Evolutionary conservation across 768 basidiomycete species (phyloP).

Genomic region (Leccinum subgranulosum): DNA sequence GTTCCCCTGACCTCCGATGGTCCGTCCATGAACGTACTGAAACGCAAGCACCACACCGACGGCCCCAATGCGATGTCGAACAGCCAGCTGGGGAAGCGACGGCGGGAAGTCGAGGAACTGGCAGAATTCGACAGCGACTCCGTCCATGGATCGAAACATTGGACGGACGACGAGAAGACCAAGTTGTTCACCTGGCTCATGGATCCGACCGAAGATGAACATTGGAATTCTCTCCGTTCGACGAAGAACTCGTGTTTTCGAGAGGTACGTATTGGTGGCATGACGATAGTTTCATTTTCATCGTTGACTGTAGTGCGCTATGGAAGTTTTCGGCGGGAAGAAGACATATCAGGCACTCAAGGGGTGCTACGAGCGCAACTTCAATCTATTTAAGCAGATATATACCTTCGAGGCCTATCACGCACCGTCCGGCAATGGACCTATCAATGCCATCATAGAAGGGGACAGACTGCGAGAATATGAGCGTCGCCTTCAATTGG

Average conservation of each 20-base stretch:
- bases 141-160: constrained; percentile 72
- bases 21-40: constrained; percentile 19
- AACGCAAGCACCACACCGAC: constrained; percentile 54
- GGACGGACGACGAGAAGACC: constrained; percentile 82
- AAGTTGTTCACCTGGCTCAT: constrained; percentile 78
- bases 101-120: constrained; percentile 29
- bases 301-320: constrained; percentile 50
- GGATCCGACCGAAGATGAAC: constrained; percentile 66
- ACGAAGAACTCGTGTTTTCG: constrained; percentile 82
- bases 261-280: constrained; percentile 45
- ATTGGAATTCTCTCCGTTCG: constrained; percentile 74
- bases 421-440: constrained; percentile 31
- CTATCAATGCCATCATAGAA: constrained; percentile 46
- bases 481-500: constrained; percentile 65
- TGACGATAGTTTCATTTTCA: constrained; percentile 1
- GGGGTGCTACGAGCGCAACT: constrained; percentile 82
- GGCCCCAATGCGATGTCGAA: constrained; percentile 13
- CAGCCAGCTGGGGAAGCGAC: constrained; percentile 28
- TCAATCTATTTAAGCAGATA: constrained; percentile 82
- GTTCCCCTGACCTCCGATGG: constrained; percentile 28
- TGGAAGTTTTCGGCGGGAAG: constrained; percentile 67
- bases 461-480: constrained; percentile 68
- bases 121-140: constrained; percentile 32
- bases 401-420: constrained; percentile 63
- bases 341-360: constrained; percentile 84